Base-by-base conservation (phyloP, 495 filamentous ascomycete genomes). In the Trichoderma reesei region DNA sequence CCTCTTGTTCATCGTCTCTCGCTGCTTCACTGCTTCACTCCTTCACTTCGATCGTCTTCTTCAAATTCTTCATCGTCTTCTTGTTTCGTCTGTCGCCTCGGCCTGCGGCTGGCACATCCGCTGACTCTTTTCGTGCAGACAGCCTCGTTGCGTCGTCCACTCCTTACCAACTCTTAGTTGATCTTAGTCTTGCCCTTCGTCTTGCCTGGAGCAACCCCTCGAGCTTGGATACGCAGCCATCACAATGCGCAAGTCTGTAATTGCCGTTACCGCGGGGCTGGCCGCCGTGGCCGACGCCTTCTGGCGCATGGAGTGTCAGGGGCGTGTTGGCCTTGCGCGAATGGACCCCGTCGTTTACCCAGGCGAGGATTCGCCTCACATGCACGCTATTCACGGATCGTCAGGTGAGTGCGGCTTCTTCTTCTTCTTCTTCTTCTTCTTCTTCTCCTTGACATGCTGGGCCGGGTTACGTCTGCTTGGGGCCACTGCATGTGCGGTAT, bases 281-380 rank as follows among this genome's bases (percentile, higher is more conserved):
- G 70, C 79, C 1, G 66, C 73, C 61, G 67, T 72, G 39, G 73
- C 79, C 41, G 68, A 82, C 67, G 92, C 89, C 41, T 96, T 96
- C 74, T 96, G 90, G 90, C 90, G 92, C 74, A 85, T 96, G 79
- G 86, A 87, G 62, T 96, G 92, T 72, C 85, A 80, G 65, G 86
- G 83, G 65, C 80, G 79, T 51, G 79, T 83, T 66, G 89, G 84
- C 68, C 65, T 90, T 42, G 86, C 83, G 63, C 81, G 88, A 42
- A 76, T 88, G 51, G 91, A 96, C 70, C 90, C 91, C 6, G 77
- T 95, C 48, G 76, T 90, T 26, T 73, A 74, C 67, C 85, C 84
- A 14, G 85, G 85, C 3, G 65, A 59, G 5, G 69, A 83, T 5
- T 79, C 86, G n/a, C 70, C 74, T 63, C 92, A 96, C 74, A 84